Conservation (phyloP, 208 protist genomes). For the Trichomonas vaginalis region DNA sequence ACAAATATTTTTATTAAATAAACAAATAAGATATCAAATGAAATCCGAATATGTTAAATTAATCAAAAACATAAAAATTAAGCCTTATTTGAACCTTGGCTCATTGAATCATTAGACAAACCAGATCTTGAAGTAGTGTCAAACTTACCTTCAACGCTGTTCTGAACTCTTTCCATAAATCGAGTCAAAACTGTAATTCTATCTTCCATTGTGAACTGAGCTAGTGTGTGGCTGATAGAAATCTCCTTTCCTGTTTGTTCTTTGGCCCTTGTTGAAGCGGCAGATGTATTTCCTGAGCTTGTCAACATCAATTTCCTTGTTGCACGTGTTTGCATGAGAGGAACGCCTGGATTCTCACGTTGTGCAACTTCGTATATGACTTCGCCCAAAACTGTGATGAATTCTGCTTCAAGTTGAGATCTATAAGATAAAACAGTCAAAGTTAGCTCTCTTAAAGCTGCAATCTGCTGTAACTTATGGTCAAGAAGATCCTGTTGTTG, state of each 20-base stretch:
- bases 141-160: not conserved
- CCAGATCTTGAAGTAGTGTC: not conserved
- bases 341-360: not conserved
- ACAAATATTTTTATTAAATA: no score
- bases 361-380: not conserved
- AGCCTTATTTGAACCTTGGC: not conserved
- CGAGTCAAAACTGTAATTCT: not conserved
- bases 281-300: not conserved
- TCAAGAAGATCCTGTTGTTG: not conserved
- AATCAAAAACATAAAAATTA: no score
- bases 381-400: not conserved
- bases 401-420: constrained; percentile 5
- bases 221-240: not conserved
- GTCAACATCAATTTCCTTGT: not conserved
- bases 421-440: not conserved
- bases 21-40: no score
- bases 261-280: not conserved
- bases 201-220: constrained; percentile 8
- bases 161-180: not conserved
- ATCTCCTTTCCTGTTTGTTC: not conserved
- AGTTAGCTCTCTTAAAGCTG: not conserved
- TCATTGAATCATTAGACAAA: not conserved
- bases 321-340: not conserved
- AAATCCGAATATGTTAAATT: no score
- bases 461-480: constrained; percentile 1